Evolutionary conservation across 306 rosid species (phyloP).

Genomic region (Begonia fuchsioides): DNA sequence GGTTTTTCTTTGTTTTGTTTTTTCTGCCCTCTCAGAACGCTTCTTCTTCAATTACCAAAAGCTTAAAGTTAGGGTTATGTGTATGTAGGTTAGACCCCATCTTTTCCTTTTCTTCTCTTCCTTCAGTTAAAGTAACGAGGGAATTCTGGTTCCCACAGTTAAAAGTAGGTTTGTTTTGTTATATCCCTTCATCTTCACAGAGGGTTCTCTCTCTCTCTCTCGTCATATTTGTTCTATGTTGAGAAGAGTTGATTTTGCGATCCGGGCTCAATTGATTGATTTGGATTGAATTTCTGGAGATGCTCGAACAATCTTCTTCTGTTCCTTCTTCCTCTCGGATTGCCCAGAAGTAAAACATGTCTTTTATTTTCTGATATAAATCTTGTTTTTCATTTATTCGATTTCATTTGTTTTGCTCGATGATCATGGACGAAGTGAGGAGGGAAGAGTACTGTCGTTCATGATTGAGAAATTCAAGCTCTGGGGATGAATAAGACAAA

Average conservation of each 20-base stretch:
- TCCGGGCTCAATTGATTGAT: too few relatives aligned
- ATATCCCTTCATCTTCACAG: slow-evolving; percentile 23
- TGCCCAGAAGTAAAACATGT: too few relatives aligned
- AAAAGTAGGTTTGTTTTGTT: neutral
- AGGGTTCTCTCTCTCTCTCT: slow-evolving; percentile 14
- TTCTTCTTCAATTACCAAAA: slow-evolving; percentile 30
- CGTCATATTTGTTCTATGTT: too few relatives aligned
- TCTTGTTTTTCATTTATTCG: too few relatives aligned
- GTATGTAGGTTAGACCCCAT: slow-evolving; percentile 5
- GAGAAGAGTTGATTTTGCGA: too few relatives aligned
- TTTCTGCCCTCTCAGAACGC: slow-evolving; percentile 29
- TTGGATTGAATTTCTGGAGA: too few relatives aligned
- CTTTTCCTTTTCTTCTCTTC: slow-evolving; percentile 1
- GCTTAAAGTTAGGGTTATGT: slow-evolving; percentile 26
- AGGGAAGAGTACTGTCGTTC: too few relatives aligned
- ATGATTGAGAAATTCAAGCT: slow-evolving; percentile 6
- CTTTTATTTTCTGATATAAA: too few relatives aligned
- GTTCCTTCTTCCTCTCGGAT: too few relatives aligned
- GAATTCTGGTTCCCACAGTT: neutral
- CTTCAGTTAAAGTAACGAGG: slow-evolving; percentile 4
- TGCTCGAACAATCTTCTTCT: too few relatives aligned
- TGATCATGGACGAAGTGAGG: too few relatives aligned
- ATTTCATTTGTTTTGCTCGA: too few relatives aligned
- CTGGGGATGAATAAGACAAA: slow-evolving; percentile 31
- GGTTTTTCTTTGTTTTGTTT: slow-evolving; percentile 16